Percentiles rank a stretch among this genome's conserved stretches.
Conservation (phyloP, 2,329 filamentous ascomycete species). For the Aotearoamyces nothofagi region DNA sequence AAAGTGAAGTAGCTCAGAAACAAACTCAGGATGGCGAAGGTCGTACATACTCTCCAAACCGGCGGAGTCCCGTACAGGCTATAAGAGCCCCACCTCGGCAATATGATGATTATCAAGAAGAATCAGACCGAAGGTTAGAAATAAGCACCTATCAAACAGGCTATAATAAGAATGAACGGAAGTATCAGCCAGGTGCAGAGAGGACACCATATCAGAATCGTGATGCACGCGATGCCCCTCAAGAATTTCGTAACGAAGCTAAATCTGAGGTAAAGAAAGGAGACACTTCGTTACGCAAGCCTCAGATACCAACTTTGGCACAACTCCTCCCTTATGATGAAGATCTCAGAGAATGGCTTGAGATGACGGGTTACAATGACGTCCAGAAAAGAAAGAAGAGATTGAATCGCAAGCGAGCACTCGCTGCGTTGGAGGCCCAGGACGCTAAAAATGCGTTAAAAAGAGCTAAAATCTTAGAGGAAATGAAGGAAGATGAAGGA, state of each 20-base stretch:
- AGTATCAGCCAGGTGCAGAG: not conserved
- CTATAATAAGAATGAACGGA: not conserved
- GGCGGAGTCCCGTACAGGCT: conserved; percentile 4
- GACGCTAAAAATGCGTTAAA: too few relatives aligned
- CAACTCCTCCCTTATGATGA: conserved; percentile 12
- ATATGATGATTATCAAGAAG: not conserved
- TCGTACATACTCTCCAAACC: conserved; percentile 9
- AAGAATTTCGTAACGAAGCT: conserved; percentile 1
- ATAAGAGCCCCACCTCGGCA: not conserved
- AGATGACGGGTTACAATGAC: conserved; percentile 21
- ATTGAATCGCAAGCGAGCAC: conserved; percentile 12
- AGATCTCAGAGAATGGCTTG: conserved; percentile 21
- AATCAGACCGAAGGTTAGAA: not conserved
- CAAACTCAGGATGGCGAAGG: conserved; percentile 1
- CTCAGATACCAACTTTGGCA: conserved; percentile 5
- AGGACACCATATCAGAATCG: not conserved
- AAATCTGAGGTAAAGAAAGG: conserved; percentile 7
- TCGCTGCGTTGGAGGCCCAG: conserved; percentile 19
- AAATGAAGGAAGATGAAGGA: conserved; percentile 14
- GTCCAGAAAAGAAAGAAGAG: conserved; percentile 18
- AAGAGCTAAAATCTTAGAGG: conserved; percentile 14
- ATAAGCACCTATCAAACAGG: not conserved
- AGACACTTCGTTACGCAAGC: not conserved
- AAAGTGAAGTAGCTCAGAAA: conserved; percentile 6
- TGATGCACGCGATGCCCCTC: not conserved